Percentiles rank a stretch among this genome's conserved stretches.
These are phyloP conservation scores for Shiraia bambusicola DNA, from an alignment of 2,329 filamentous ascomycete species.

Conservation along the genomic window DNA sequence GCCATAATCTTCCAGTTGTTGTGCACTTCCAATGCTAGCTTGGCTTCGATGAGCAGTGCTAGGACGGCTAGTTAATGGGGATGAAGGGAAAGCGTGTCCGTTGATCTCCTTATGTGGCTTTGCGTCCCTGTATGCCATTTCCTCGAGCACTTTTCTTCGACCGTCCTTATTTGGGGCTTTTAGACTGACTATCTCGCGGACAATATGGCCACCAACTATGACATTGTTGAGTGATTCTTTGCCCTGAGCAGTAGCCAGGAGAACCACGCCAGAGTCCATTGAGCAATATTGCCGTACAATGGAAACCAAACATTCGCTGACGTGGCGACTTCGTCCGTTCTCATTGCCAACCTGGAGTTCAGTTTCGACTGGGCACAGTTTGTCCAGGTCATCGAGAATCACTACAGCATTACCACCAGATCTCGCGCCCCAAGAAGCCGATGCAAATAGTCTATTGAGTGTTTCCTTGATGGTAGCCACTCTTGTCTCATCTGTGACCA, in stretches of 20 bases:
- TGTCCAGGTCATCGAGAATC: conserved; percentile 89
- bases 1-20: conserved; percentile 47
- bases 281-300: conserved; percentile 83
- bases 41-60: conserved; percentile 47
- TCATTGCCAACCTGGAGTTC: conserved; percentile 92
- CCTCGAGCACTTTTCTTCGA: conserved; percentile 78
- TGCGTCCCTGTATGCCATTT: conserved; percentile 60
- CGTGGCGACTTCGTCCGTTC: conserved; percentile 86
- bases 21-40: conserved; percentile 41
- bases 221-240: conserved; percentile 92
- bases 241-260: conserved; percentile 86
- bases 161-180: conserved; percentile 93
- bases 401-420: conserved; percentile 82
- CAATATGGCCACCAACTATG: conserved; percentile 86
- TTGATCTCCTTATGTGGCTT: conserved; percentile 25
- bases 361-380: conserved; percentile 88
- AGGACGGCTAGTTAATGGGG: conserved; percentile 54
- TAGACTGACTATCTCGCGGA: conserved; percentile 84
- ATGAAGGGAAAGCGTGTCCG: conserved; percentile 37
- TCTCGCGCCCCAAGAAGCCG: conserved; percentile 86
- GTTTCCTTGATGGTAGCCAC: conserved; percentile 90
- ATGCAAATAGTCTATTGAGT: conserved; percentile 79
- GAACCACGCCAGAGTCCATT: conserved; percentile 74
- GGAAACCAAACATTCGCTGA: conserved; percentile 84
- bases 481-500: conserved; percentile 88